Conservation (phyloP, 129 eudicot genomes). For the Artemisia argyi region DNA sequence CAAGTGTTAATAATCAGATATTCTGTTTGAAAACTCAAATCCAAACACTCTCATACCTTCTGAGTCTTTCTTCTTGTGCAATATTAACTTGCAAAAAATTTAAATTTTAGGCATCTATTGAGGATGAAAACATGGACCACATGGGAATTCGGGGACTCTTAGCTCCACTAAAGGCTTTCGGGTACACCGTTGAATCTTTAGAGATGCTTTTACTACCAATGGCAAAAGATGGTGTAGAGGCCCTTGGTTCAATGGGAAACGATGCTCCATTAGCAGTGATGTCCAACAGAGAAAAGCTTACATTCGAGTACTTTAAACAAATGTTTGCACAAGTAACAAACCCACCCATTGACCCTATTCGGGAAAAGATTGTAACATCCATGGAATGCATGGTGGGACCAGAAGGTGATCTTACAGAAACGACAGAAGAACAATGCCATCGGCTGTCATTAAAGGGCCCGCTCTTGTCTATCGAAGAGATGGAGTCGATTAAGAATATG, state of each 20-base stretch:
- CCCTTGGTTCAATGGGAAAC: conserved; percentile 99
- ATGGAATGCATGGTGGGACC: conserved; percentile 99
- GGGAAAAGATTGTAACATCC: conserved; percentile 98
- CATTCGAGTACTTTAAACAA: conserved; percentile 93
- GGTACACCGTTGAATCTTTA: conserved; percentile 86
- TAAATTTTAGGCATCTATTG: conserved; percentile 44
- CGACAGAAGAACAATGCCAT: conserved; percentile 93
- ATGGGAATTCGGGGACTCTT: conserved; percentile 85
- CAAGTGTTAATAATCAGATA: background rate
- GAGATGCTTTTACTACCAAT: conserved; percentile 96
- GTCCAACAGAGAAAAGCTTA: conserved; percentile 93
- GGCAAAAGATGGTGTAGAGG: conserved; percentile 96
- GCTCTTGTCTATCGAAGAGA: conserved; percentile 76
- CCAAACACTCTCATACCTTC: background rate
- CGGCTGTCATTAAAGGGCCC: conserved; percentile 96
- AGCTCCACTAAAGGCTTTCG: conserved; percentile 93
- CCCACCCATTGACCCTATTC: conserved; percentile 97
- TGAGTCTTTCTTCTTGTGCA: background rate
- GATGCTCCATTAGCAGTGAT: conserved; percentile 99
- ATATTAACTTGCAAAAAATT: background rate
- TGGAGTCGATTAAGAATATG: conserved; percentile 95
- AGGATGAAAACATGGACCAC: conserved; percentile 75
- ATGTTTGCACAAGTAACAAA: conserved; percentile 99
- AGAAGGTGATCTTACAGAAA: conserved; percentile 99
- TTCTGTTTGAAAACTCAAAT: background rate